phyloP scores from a whole-genome alignment of 495 filamentous ascomycete species.

The Platismatia glauca region DNA sequence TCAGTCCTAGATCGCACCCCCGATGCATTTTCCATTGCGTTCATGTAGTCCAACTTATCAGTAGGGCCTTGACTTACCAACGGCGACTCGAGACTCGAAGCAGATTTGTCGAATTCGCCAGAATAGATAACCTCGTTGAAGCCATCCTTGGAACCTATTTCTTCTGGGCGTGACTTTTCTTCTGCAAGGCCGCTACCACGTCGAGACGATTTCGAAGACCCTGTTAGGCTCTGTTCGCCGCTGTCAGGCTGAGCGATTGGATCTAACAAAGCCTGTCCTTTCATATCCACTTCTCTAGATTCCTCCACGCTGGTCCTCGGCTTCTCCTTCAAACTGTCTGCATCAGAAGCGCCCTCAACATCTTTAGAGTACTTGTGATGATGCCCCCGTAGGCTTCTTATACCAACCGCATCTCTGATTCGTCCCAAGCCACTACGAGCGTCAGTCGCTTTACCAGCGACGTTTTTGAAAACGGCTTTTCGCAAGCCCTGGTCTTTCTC shows the following conservation, averaged over 20 bases:
- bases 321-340: slow-evolving; percentile 19
- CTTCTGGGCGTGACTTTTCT: neutral
- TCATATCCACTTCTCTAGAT: neutral
- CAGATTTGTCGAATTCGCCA: slow-evolving; percentile 11
- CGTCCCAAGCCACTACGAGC: slow-evolving; percentile 73
- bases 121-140: neutral
- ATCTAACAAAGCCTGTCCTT: neutral
- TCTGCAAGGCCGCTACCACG: slow-evolving; percentile 14
- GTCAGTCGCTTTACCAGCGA: slow-evolving; percentile 72
- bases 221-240: slow-evolving; percentile 11
- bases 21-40: slow-evolving; percentile 8
- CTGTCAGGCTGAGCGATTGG: slow-evolving; percentile 11
- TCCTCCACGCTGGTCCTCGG: slow-evolving; percentile 17
- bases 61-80: neutral
- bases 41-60: neutral
- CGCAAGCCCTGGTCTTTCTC: slow-evolving; percentile 60
- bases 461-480: slow-evolving; percentile 64
- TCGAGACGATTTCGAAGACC: slow-evolving; percentile 14
- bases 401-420: slow-evolving; percentile 78
- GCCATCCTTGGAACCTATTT: neutral
- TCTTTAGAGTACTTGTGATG: slow-evolving; percentile 39
- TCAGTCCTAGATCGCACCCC: slow-evolving; percentile 12
- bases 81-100: slow-evolving; percentile 16
- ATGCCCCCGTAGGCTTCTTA: slow-evolving; percentile 41
- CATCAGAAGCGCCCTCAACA: slow-evolving; percentile 18